These are phyloP conservation scores for Isoetes taiwanensis DNA, from an alignment of 75 land plant species.

Conservation along the genomic window DNA sequence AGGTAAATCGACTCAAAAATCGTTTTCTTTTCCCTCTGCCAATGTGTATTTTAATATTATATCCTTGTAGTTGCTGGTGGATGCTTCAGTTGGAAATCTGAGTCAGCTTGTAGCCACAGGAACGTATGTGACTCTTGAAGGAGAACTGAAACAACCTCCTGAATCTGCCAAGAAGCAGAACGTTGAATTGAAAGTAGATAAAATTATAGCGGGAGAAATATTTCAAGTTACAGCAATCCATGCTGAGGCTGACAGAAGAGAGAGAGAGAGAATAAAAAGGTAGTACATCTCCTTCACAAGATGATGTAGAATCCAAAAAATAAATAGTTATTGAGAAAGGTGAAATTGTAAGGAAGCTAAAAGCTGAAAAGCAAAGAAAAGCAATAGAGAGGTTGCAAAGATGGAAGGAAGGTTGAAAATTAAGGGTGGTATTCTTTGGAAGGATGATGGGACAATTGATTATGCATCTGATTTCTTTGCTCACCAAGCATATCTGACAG, in stretches of 20 bases:
- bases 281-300: conserved; percentile 68
- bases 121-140: conserved; percentile 61
- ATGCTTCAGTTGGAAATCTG: conserved; percentile 31
- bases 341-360: conserved; percentile 44
- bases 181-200: conserved; percentile 56
- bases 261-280: conserved; percentile 43
- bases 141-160: conserved; percentile 63
- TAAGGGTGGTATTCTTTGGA: too few relatives aligned
- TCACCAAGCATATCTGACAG: too few relatives aligned
- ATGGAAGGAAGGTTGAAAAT: too few relatives aligned
- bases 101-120: conserved; percentile 58
- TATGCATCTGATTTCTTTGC: too few relatives aligned
- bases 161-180: conserved; percentile 65
- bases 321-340: conserved; percentile 48
- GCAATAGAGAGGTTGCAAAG: too few relatives aligned
- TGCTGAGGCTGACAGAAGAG: too few relatives aligned
- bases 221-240: too few relatives aligned
- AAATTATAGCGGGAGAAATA: conserved; percentile 17
- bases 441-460: too few relatives aligned
- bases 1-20: too few relatives aligned
- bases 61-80: conserved; percentile 54
- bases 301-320: conserved; percentile 51
- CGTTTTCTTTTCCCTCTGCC: too few relatives aligned
- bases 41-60: too few relatives aligned
- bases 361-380: too few relatives aligned